Conservation (phyloP, 306 rosid species). For the Cucumis sativus region Cucumber_9930_V3 NC_026661.2:4679501-4680000, state of each 20-base stretch:
- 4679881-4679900: slow-evolving; percentile 21
- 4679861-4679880: slow-evolving; percentile 24
- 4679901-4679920: slow-evolving; percentile 55
- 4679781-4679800: slow-evolving; percentile 57
- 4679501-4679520: slow-evolving; percentile 39
- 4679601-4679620: slow-evolving; percentile 76
- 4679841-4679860: slow-evolving; percentile 51
- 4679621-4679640: slow-evolving; percentile 39
- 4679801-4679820: slow-evolving; percentile 59
- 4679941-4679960: slow-evolving; percentile 50
- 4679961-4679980: slow-evolving; percentile 85
- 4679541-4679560: slow-evolving; percentile 28
- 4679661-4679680: slow-evolving; percentile 46
- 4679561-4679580: slow-evolving; percentile 30
- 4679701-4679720: slow-evolving; percentile 46
- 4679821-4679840: slow-evolving; percentile 39
- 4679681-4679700: slow-evolving; percentile 61
- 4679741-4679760: slow-evolving; percentile 61
- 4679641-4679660: slow-evolving; percentile 32
- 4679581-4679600: slow-evolving; percentile 45
- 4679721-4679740: slow-evolving; percentile 29
- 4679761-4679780: slow-evolving; percentile 46
- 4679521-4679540: slow-evolving; percentile 26
- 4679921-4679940: slow-evolving; percentile 57
- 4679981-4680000: slow-evolving; percentile 28